phyloP scores from a whole-genome alignment of 2,329 filamentous ascomycete genomes.

The Ceratocystis ficicola region DNA sequence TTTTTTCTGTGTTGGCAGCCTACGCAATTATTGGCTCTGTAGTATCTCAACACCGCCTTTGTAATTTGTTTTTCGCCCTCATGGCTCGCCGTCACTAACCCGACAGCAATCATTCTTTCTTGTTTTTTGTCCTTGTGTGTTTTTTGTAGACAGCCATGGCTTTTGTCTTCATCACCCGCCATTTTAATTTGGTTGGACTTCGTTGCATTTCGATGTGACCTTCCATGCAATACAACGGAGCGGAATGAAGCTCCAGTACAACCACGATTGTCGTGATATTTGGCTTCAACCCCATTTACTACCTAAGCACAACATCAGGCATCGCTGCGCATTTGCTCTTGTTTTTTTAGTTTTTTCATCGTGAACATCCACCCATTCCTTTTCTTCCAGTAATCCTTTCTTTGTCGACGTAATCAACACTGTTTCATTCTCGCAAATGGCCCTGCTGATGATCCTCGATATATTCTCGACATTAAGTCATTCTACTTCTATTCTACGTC shows the following conservation, averaged over 20 bases:
- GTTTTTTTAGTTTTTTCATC: neutral
- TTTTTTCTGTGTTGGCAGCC: neutral
- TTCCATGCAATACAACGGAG: neutral
- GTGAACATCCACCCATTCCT: neutral
- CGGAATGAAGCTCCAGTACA: neutral
- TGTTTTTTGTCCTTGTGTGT: neutral
- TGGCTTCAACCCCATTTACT: neutral
- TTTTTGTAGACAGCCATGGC: no score
- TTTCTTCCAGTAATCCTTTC: no score
- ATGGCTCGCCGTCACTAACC: neutral
- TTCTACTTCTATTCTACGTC: neutral
- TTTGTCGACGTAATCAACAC: neutral
- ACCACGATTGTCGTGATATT: slow-evolving; percentile 3
- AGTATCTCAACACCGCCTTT: neutral
- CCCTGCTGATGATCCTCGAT: neutral
- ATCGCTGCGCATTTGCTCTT: neutral
- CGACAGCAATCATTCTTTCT: neutral
- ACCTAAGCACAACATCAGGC: neutral
- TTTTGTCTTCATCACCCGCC: no score
- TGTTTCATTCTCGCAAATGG: neutral
- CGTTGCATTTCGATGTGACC: neutral
- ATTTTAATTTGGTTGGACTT: no score
- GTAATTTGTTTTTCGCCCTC: neutral
- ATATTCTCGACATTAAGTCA: neutral
- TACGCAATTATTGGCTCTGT: no score